phyloP scores from a whole-genome alignment of 495 filamentous ascomycete genomes.

The Friedmanniomyces simplex region DNA sequence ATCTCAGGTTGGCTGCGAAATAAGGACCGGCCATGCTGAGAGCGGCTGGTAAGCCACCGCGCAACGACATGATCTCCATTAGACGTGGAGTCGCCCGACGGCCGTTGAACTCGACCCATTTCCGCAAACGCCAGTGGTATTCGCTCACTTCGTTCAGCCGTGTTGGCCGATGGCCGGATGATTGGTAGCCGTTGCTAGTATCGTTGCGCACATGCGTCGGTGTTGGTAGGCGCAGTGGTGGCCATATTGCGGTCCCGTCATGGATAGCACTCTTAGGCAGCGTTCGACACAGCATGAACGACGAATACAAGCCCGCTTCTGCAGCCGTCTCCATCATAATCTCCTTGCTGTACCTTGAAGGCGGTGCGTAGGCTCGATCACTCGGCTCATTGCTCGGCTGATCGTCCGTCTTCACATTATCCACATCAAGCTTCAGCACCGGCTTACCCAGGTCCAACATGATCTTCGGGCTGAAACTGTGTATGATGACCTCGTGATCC shows the following conservation, averaged over 20 bases:
- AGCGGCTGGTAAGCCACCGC: constrained; percentile 1
- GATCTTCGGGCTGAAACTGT: constrained; percentile 58
- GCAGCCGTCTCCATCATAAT: constrained; percentile 40
- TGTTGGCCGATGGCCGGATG: constrained; percentile 34
- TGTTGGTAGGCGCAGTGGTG: constrained; percentile 59
- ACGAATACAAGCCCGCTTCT: constrained; percentile 40
- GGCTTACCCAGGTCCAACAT: constrained; percentile 61
- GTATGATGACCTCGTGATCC: constrained; percentile 60
- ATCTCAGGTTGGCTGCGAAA: not conserved
- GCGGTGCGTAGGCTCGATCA: constrained; percentile 5
- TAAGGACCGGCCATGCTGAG: constrained; percentile 4
- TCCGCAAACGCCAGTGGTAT: constrained; percentile 57
- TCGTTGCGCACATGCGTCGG: constrained; percentile 42
- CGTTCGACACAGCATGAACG: constrained; percentile 37
- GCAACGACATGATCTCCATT: constrained; percentile 5
- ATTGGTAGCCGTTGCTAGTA: constrained; percentile 30
- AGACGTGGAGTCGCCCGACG: constrained; percentile 1
- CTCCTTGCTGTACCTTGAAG: constrained; percentile 28
- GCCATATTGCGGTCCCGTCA: constrained; percentile 53
- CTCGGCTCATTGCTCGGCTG: constrained; percentile 7
- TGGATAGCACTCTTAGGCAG: constrained; percentile 33
- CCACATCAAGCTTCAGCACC: constrained; percentile 44
- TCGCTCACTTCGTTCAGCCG: constrained; percentile 46
- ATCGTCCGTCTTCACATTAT: constrained; percentile 22
- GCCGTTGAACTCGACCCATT: constrained; percentile 52